A percentile compares a stretch with the other conserved stretches of the same genome.
These are phyloP conservation scores for Paramyrothecium roridum DNA, from an alignment of 2,329 filamentous ascomycete genomes.

Conservation along the genomic window DNA sequence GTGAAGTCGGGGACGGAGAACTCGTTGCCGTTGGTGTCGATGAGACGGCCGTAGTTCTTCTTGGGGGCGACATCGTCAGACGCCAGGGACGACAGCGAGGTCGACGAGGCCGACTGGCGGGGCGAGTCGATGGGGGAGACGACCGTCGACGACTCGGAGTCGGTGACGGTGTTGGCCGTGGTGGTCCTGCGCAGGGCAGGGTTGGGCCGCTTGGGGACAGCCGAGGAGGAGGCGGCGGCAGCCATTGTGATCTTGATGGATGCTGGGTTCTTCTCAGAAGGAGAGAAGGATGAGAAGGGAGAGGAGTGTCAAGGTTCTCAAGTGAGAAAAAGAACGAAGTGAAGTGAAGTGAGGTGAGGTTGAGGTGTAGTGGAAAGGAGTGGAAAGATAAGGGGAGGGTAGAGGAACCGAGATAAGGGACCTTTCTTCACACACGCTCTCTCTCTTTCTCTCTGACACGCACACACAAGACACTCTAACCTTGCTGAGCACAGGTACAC, in stretches of 20 bases:
- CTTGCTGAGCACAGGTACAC: too few species aligned
- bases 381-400: too few species aligned
- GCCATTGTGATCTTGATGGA: constrained; percentile 35
- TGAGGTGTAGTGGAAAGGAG: too few species aligned
- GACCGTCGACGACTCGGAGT: constrained; percentile 53
- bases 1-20: constrained; percentile 94
- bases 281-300: neutral
- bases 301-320: neutral
- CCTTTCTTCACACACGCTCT: too few species aligned
- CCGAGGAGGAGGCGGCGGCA: constrained; percentile 42
- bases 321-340: neutral
- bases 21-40: constrained; percentile 92
- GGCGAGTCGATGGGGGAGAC: constrained; percentile 60
- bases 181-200: constrained; percentile 45
- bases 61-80: constrained; percentile 52
- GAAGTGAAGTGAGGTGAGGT: too few species aligned
- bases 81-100: constrained; percentile 86
- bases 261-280: too few species aligned
- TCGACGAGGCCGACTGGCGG: constrained; percentile 69
- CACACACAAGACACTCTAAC: too few species aligned
- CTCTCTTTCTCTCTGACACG: too few species aligned
- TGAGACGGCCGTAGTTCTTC: constrained; percentile 58
- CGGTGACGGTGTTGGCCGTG: constrained; percentile 43
- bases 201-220: constrained; percentile 33
- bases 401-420: too few species aligned